Base-by-base conservation (phyloP, 805 yeast genomes). In the Candida sanyiensis region DNA sequence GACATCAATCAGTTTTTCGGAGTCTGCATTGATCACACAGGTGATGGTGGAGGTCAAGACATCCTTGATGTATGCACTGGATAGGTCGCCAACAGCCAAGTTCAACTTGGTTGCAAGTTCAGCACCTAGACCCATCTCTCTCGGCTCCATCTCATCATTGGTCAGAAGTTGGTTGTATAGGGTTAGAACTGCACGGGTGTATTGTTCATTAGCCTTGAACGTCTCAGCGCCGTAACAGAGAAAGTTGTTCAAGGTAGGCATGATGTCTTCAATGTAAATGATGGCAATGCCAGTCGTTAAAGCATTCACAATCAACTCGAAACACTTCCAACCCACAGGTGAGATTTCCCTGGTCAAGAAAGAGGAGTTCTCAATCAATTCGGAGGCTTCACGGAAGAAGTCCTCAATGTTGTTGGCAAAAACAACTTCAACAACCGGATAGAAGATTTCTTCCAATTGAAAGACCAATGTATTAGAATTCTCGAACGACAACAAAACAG, bases 401-500 rank as follows among this genome's bases (percentile, higher is more conserved):
- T 85, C 90, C 36, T 77, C 79, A 50, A 85, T 59, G 28, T 75
- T 75, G 53, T 83, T 72, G 25, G 66, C 71, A 28, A 90, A 67
- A 6, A 89, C 83, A 47, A 71, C 75, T 43, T 72, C 72, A 32
- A 87, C 75, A 12, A 80, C 78, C 6, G 95, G 94, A 35, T 72
- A 62, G 35, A 84, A 73, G 6, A 78, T 75, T 38, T 73, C 78
- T 53, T 85, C 87, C 36, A 89, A 66, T 54, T 69, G 70, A 18
- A 59, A 62, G 12, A 86, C 80, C 35, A 83, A 70, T 29, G 77
- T 83, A 7, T 67, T 67, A 2, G 96, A 80, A 54, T 81, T 83
- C 58, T 93, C 95, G 63, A 89, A 77, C 5, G 95, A 80, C 35
- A 85, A 62, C 28, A 90, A 62, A 38, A 90, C 80, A 0, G 96